phyloP scores from a whole-genome alignment of 2,329 filamentous ascomycete species.

The Phyllosticta citriasiana region DNA sequence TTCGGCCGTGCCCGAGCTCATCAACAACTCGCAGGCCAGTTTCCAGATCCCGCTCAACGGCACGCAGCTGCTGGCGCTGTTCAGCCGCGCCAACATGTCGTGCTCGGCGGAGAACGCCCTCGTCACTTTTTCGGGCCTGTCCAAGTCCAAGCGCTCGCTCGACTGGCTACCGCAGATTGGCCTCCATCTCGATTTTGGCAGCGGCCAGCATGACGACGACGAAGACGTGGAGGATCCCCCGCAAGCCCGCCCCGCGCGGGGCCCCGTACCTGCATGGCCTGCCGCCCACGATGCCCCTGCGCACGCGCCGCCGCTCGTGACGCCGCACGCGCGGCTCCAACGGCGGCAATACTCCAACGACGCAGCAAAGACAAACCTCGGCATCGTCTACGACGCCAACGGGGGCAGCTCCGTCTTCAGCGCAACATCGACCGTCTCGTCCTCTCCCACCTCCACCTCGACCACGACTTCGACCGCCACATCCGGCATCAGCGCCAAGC shows the following conservation, averaged over 20 bases:
- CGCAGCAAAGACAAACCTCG: slow-evolving; percentile 21
- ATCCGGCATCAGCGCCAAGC: slow-evolving; percentile 2
- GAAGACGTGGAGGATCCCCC: not conserved
- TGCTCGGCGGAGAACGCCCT: slow-evolving; percentile 81
- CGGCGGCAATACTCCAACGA: not conserved
- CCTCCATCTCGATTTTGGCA: not conserved
- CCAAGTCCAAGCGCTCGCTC: slow-evolving; percentile 13
- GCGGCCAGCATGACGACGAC: not conserved
- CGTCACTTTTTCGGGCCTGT: slow-evolving; percentile 62
- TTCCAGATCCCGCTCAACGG: slow-evolving; percentile 69
- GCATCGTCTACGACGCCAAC: slow-evolving; percentile 20
- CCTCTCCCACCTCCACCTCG: slow-evolving; percentile 14
- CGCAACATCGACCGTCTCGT: slow-evolving; percentile 12
- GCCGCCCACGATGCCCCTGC: not conserved
- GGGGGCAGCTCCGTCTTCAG: slow-evolving; percentile 12
- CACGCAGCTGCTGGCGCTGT: slow-evolving; percentile 60
- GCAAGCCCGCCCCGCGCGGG: not conserved
- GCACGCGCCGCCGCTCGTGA: not conserved
- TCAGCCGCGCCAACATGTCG: slow-evolving; percentile 65
- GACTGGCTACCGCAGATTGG: not conserved
- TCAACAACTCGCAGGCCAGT: slow-evolving; percentile 53
- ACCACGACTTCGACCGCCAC: slow-evolving; percentile 9
- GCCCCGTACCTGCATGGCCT: not conserved
- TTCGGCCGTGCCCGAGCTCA: slow-evolving; percentile 63
- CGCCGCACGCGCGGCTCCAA: not conserved